phyloP scores from a whole-genome alignment of 1,284 basidiomycete species.

The Moniliella sp. region DNA sequence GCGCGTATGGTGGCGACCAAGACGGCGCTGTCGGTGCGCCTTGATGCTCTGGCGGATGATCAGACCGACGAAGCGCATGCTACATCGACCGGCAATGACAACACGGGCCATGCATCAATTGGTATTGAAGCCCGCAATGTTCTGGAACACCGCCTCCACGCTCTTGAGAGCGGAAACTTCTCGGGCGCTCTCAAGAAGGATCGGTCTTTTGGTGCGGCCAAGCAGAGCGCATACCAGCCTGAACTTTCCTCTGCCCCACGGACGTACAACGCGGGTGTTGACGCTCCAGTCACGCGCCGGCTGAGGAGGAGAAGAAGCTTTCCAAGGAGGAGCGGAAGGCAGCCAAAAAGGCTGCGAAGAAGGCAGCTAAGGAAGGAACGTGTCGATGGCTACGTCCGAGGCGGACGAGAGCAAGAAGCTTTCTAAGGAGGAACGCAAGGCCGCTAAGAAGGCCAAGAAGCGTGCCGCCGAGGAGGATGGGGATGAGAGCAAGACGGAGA shows the following conservation, averaged over 20 bases:
- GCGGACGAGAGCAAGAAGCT: too few relatives aligned
- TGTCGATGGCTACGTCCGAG: too few relatives aligned
- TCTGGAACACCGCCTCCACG: conserved; percentile 62
- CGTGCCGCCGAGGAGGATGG: too few relatives aligned
- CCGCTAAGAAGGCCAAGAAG: conserved; percentile 6
- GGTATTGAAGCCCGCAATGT: conserved; percentile 81
- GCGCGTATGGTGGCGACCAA: conserved; percentile 98
- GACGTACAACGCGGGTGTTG: conserved; percentile 27
- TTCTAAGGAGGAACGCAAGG: not conserved
- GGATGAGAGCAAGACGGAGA: too few relatives aligned
- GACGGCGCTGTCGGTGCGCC: conserved; percentile 80
- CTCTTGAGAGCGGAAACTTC: conserved; percentile 1
- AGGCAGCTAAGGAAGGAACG: conserved; percentile 1
- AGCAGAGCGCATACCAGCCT: too few relatives aligned
- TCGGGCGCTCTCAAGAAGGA: too few relatives aligned
- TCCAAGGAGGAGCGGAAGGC: conserved; percentile 5
- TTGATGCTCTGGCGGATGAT: conserved; percentile 71
- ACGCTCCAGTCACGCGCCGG: conserved; percentile 12
- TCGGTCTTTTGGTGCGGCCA: not conserved
- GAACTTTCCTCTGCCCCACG: too few relatives aligned
- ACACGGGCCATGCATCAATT: conserved; percentile 59
- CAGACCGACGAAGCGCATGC: conserved; percentile 48
- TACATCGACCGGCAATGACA: too few relatives aligned
- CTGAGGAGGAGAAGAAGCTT: conserved; percentile 10
- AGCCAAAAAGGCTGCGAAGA: conserved; percentile 2